A percentile compares a stretch with the other conserved stretches of the same genome.
These are phyloP conservation scores for Sedum album DNA, from an alignment of 164 flowering plant species.

Conservation along the genomic window DNA sequence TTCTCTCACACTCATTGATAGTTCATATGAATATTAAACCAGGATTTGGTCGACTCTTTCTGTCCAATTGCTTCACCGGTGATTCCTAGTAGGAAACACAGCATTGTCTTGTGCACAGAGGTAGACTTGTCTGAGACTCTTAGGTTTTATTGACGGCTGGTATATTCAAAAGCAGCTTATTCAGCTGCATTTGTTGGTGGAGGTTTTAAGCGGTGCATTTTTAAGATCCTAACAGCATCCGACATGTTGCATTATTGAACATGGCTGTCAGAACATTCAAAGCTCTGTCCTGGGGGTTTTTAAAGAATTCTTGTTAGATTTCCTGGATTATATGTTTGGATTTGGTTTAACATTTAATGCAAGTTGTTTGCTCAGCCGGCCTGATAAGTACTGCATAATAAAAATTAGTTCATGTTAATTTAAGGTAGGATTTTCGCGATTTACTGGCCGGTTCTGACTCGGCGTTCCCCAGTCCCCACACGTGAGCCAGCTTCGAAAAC, in stretches of 20 bases:
- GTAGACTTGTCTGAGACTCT: too few relatives aligned
- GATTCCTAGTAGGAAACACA: neutral
- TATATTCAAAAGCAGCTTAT: neutral
- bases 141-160: neutral
- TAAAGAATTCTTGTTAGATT: neutral
- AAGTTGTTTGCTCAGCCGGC: neutral
- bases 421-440: neutral
- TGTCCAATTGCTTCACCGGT: neutral
- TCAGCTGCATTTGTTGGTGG: neutral
- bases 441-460: neutral
- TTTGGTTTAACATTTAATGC: neutral
- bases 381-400: neutral
- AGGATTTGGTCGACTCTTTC: neutral
- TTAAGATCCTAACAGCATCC: neutral
- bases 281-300: neutral
- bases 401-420: slow-evolving; percentile 1
- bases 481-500: too few relatives aligned
- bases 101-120: neutral
- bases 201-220: neutral
- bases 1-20: neutral
- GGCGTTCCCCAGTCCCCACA: neutral
- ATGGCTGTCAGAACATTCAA: too few relatives aligned
- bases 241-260: neutral
- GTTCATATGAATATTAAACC: neutral
- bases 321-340: neutral